Conservation (phyloP, 1,139 yeast species). For the Scheffersomyces cryptocercus region DNA sequence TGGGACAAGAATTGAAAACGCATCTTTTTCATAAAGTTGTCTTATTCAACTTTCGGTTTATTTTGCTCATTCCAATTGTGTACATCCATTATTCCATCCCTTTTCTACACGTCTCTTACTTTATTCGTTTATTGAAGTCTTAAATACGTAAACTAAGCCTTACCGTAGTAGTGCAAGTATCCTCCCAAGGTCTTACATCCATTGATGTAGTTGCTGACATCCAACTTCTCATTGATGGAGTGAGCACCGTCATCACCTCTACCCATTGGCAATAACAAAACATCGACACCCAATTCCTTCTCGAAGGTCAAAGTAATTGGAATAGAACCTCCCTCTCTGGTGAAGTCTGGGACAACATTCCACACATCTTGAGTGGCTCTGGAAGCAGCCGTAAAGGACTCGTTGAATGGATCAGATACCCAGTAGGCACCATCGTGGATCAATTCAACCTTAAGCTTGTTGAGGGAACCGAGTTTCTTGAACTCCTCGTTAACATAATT, state of each 20-base stretch:
- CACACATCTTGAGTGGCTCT: slow-evolving; percentile 93
- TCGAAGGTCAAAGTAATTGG: slow-evolving; percentile 95
- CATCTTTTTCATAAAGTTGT: too few relatives aligned
- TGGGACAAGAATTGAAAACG: too few relatives aligned
- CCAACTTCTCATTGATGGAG: slow-evolving; percentile 92
- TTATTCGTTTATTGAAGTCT: not conserved
- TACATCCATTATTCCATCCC: too few relatives aligned
- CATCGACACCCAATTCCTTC: slow-evolving; percentile 79
- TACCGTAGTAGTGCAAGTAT: slow-evolving; percentile 82
- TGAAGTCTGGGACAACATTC: slow-evolving; percentile 92
- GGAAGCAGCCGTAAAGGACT: slow-evolving; percentile 90
- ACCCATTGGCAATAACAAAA: slow-evolving; percentile 92
- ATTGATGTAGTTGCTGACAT: slow-evolving; percentile 83
- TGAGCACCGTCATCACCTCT: slow-evolving; percentile 99
- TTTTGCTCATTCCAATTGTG: too few relatives aligned
- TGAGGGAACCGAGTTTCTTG: slow-evolving; percentile 70
- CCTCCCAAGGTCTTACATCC: slow-evolving; percentile 96
- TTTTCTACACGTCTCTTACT: too few relatives aligned
- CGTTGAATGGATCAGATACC: slow-evolving; percentile 93
- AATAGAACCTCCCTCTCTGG: slow-evolving; percentile 98
- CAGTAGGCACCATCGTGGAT: slow-evolving; percentile 96
- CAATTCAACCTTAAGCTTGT: slow-evolving; percentile 68
- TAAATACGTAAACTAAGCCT: slow-evolving; percentile 15
- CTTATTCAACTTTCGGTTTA: too few relatives aligned
- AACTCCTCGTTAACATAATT: slow-evolving; percentile 69